phyloP scores from a whole-genome alignment of 306 rosid genomes.

The Vigna nakashimae region DNA sequence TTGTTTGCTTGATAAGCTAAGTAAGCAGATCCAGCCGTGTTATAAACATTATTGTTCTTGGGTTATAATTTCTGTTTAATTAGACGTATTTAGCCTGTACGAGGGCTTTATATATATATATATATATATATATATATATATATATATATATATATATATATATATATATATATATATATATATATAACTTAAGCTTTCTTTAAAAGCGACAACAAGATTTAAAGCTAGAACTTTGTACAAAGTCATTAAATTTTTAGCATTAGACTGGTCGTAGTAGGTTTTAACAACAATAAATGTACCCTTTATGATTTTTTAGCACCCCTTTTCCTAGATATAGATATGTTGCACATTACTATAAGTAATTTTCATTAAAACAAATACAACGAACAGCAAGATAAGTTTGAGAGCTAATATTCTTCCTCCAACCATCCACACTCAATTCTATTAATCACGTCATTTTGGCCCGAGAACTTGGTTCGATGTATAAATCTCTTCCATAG shows the following conservation, averaged over 20 bases:
- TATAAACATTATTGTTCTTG: background rate
- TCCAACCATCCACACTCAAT: too few species aligned
- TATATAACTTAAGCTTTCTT: background rate
- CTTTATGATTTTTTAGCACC: background rate
- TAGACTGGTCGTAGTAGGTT: too few species aligned
- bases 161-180: too few species aligned
- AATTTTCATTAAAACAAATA: background rate
- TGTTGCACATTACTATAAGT: background rate
- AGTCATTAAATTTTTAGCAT: too few species aligned
- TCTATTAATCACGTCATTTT: background rate
- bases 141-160: too few species aligned
- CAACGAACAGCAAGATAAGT: background rate
- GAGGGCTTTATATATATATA: background rate
- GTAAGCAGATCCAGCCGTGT: background rate
- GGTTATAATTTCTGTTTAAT: constrained; percentile 1
- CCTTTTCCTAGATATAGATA: background rate
- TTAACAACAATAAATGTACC: background rate
- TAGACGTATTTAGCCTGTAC: background rate
- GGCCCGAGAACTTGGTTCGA: background rate
- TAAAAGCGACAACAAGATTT: too few species aligned
- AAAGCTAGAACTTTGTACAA: too few species aligned
- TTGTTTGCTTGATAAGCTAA: constrained; percentile 13
- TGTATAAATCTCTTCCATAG: background rate
- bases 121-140: too few species aligned
- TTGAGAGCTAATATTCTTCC: too few species aligned